Percentiles rank a stretch among this genome's conserved stretches.
These are phyloP conservation scores for Ophiostoma sp. DNA, from an alignment of 2,329 filamentous ascomycete species.

Conservation along the genomic window DNA sequence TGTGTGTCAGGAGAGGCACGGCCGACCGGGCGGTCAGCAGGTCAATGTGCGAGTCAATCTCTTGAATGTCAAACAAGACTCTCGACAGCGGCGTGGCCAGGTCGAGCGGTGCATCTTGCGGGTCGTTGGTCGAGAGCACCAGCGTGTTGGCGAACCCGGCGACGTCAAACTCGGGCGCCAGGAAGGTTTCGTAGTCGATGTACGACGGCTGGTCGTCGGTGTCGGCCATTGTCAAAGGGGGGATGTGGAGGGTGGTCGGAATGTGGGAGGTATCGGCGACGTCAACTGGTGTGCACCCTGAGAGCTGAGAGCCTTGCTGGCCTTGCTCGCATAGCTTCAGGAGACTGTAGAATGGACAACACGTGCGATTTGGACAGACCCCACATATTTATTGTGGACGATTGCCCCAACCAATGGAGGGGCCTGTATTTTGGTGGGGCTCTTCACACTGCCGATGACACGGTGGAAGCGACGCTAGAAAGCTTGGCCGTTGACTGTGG, in stretches of 20 bases:
- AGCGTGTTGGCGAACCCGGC: conserved; percentile 83
- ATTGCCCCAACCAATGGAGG: background rate
- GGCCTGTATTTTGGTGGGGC: background rate
- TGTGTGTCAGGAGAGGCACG: conserved; percentile 76
- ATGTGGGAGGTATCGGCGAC: background rate
- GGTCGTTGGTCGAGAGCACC: conserved; percentile 87
- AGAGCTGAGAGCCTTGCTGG: background rate
- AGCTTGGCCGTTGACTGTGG: background rate
- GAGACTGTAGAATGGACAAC: background rate
- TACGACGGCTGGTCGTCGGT: conserved; percentile 67
- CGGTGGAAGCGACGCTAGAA: conserved; percentile 13
- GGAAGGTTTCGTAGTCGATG: conserved; percentile 92
- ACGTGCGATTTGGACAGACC: background rate
- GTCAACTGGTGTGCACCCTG: background rate
- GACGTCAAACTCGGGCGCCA: conserved; percentile 78
- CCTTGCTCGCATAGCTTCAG: background rate
- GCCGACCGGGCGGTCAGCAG: conserved; percentile 81
- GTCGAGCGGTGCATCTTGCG: conserved; percentile 84
- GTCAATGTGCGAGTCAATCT: conserved; percentile 95
- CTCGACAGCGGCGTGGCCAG: conserved; percentile 90
- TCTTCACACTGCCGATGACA: background rate
- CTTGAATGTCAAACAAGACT: conserved; percentile 94
- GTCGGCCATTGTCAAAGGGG: conserved; percentile 35
- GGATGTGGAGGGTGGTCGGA: background rate
- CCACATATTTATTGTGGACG: background rate